Percentiles rank a stretch among this genome's conserved stretches.
Evolutionary conservation across 331 rosid genomes (phyloP).

Genomic region (Telfairia occidentalis): DNA sequence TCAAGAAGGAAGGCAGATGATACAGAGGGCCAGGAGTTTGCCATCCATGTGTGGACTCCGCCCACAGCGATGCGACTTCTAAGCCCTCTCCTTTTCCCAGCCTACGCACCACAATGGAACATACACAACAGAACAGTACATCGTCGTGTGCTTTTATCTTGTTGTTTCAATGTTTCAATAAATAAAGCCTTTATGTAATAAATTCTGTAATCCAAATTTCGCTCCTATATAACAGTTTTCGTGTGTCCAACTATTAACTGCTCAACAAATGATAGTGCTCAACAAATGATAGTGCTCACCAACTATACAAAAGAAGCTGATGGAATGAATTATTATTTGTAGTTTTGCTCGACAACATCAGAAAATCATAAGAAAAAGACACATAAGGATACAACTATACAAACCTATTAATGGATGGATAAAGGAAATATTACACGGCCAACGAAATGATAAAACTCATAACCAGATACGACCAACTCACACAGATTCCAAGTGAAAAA

Average conservation of each 20-base stretch:
- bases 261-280: not conserved
- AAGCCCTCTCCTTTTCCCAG: not conserved
- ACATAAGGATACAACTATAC: not conserved
- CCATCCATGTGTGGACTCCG: constrained; percentile 1
- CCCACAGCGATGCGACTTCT: constrained; percentile 6
- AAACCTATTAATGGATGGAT: not conserved
- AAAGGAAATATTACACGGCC: not conserved
- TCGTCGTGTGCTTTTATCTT: not conserved
- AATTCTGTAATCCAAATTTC: no score
- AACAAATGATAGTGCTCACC: not conserved
- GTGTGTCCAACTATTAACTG: not conserved
- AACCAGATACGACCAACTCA: not conserved
- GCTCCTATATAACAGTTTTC: no score
- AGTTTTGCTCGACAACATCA: not conserved
- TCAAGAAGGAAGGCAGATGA: not conserved
- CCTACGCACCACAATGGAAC: not conserved
- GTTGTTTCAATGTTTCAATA: not conserved
- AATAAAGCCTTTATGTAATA: not conserved
- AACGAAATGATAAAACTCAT: not conserved
- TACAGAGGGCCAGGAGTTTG: not conserved
- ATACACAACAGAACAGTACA: not conserved
- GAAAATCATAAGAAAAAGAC: not conserved
- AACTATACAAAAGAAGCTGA: not conserved
- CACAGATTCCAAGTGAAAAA: not conserved
- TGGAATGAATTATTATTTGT: not conserved